phyloP scores from a whole-genome alignment of 148 eudicot genomes.

The Gaultheria prostrata region DNA sequence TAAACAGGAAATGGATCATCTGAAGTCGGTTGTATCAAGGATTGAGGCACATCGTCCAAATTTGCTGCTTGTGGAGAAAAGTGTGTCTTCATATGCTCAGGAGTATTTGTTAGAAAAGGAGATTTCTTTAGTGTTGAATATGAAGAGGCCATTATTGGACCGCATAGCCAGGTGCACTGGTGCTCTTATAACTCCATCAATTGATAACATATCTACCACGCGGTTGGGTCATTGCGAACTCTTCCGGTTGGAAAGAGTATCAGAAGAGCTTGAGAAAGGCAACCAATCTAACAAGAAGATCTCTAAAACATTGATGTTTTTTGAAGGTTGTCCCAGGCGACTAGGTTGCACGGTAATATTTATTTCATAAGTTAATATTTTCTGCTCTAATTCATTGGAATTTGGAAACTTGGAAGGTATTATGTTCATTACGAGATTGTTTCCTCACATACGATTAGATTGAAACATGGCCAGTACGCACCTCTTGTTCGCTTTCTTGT shows the following conservation, averaged over 20 bases:
- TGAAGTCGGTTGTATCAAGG: constrained; percentile 76
- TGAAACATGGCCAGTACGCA: background rate
- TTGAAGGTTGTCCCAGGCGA: constrained; percentile 96
- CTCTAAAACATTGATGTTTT: constrained; percentile 87
- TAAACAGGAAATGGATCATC: constrained; percentile 79
- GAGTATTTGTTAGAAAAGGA: constrained; percentile 86
- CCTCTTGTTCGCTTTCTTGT: constrained; percentile 3
- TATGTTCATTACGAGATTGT: background rate
- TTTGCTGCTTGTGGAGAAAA: constrained; percentile 92
- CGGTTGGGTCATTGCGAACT: constrained; percentile 87
- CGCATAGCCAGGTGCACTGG: constrained; percentile 89
- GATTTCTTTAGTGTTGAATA: constrained; percentile 91
- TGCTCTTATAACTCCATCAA: constrained; percentile 70
- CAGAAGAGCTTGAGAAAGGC: constrained; percentile 64
- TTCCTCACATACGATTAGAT: background rate
- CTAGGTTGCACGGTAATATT: constrained; percentile 93
- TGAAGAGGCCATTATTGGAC: constrained; percentile 79
- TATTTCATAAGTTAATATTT: background rate
- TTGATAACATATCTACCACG: constrained; percentile 54
- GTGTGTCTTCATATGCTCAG: constrained; percentile 92
- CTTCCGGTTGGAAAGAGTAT: constrained; percentile 72
- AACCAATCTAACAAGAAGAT: constrained; percentile 59
- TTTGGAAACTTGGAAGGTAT: background rate
- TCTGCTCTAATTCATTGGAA: background rate
- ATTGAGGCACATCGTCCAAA: constrained; percentile 89